Evolutionary conservation across 495 filamentous ascomycete species (phyloP), one percentile per base, ranked within the genome.

Genomic region (Sporormia fimetaria): DNA sequence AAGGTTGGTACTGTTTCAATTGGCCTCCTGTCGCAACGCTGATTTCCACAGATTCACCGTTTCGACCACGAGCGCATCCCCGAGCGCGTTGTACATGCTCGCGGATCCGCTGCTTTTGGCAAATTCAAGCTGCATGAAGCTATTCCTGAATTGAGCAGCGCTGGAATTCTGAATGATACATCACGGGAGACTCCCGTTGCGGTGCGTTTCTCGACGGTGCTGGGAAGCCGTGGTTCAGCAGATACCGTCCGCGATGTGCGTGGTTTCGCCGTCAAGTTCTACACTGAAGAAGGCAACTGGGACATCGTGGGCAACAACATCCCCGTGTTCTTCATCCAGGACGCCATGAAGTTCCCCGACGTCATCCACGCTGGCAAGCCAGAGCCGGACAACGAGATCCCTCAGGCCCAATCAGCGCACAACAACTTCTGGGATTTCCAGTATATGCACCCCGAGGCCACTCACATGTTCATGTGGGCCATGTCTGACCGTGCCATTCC

Each of bases 21-120:
- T 12, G 2, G 14, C 27, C 7, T 35, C 11, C 6, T 11, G 6
- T 9, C 35, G 8, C 9, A 11, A n/a, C 14, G 3, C 16, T 18
- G 36, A 23, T n/a, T 36, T 22, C 18, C 42, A 18, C 37, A 86
- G 81, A 83, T 86, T 31, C 73, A 76, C 56, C 72, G 76, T 42
- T 88, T 93, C 55, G 83, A 90, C 52, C 83, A 90, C 49, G 84
- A 93, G 59, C 73, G 85, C 37, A 88, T 90, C 37, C 85, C 85
- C 2, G 85, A 92, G 61, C 70, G 87, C 36, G 85, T 92, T 10
- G 84, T 94, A 4, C 87, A 94, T 55, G 87, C 87, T 20, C 80
- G 86, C 22, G 87, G 85, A 15, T 65, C 73, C 10, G 87, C 76
- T 25, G 86, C 87, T 12, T 92, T 90, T 51, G 87, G 87, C 9